Conservation (phyloP, 306 rosid genomes). For the Sicyos edulis region DNA sequence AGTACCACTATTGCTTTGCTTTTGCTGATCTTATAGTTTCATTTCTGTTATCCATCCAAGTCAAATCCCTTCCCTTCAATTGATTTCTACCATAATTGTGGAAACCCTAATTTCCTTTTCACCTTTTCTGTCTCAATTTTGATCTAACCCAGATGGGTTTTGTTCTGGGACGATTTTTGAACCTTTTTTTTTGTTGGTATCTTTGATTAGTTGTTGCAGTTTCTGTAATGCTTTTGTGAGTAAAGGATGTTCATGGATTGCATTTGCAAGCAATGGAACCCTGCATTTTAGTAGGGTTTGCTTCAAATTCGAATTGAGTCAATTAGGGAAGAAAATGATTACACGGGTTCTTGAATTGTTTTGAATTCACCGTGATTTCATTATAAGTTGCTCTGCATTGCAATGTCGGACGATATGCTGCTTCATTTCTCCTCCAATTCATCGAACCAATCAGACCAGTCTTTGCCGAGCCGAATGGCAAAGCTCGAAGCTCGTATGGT, state of each 20-base stretch:
- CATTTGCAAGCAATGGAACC: background rate
- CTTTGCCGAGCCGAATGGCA: conserved; percentile 89
- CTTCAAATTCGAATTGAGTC: conserved; percentile 30
- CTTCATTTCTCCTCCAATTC: conserved; percentile 96
- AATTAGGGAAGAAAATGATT: background rate
- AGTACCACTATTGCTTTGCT: background rate
- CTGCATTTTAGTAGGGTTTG: conserved; percentile 28
- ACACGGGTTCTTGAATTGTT: conserved; percentile 25
- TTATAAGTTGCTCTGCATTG: conserved; percentile 19
- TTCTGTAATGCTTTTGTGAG: background rate
- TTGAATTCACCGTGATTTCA: conserved; percentile 1
- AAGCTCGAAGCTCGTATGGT: conserved; percentile 98
- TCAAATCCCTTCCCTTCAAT: conserved; percentile 12
- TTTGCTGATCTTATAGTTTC: conserved; percentile 7
- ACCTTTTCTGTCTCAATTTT: conserved; percentile 14
- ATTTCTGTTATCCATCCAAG: background rate
- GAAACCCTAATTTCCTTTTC: conserved; percentile 15
- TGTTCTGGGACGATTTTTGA: background rate
- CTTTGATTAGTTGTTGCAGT: background rate
- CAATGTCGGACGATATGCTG: conserved; percentile 92
- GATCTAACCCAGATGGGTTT: background rate
- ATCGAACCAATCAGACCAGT: conserved; percentile 96
- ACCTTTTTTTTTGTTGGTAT: background rate
- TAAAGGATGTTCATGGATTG: conserved; percentile 3
- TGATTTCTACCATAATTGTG: conserved; percentile 14